A percentile compares a stretch with the other conserved stretches of the same genome.
Conservation (phyloP, 2,329 filamentous ascomycete genomes). For the Colletotrichum chrysophilum region DNA sequence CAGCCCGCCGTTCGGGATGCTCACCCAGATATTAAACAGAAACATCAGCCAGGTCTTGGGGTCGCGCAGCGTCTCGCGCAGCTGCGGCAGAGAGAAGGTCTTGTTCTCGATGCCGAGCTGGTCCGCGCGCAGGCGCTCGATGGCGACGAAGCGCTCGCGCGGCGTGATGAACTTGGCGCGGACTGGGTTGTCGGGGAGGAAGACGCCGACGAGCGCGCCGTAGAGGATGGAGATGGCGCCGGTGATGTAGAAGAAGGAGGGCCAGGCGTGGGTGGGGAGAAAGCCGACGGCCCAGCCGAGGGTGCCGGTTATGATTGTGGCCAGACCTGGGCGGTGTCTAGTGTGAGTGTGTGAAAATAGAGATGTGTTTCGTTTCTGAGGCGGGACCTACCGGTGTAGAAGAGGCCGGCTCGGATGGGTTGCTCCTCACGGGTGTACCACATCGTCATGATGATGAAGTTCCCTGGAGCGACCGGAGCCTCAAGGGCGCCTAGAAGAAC, state of each 20-base stretch:
- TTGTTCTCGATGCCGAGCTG: slow-evolving; percentile 62
- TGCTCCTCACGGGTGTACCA: not conserved
- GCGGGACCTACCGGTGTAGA: not conserved
- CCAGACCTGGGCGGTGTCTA: not conserved
- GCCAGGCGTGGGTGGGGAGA: not conserved
- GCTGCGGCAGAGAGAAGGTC: slow-evolving; percentile 31
- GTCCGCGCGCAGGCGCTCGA: slow-evolving; percentile 53
- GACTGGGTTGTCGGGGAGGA: slow-evolving; percentile 58
- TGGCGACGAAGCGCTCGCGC: slow-evolving; percentile 50
- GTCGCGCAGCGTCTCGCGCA: not conserved
- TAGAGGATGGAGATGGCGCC: slow-evolving; percentile 41
- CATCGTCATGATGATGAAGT: not conserved
- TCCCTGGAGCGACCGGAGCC: not conserved
- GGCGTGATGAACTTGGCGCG: slow-evolving; percentile 52
- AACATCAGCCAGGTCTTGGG: not conserved
- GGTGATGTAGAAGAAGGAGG: slow-evolving; percentile 27
- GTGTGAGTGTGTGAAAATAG: no score
- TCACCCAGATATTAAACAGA: not conserved
- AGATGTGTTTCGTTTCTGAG: no score
- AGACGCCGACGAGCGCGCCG: slow-evolving; percentile 58
- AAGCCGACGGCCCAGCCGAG: slow-evolving; percentile 24
- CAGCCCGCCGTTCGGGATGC: not conserved
- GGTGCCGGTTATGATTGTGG: slow-evolving; percentile 24
- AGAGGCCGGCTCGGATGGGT: not conserved
- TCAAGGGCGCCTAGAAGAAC: not conserved